phyloP scores from a whole-genome alignment of 768 basidiomycete genomes.

The Pleurotus pulmonarius region DNA sequence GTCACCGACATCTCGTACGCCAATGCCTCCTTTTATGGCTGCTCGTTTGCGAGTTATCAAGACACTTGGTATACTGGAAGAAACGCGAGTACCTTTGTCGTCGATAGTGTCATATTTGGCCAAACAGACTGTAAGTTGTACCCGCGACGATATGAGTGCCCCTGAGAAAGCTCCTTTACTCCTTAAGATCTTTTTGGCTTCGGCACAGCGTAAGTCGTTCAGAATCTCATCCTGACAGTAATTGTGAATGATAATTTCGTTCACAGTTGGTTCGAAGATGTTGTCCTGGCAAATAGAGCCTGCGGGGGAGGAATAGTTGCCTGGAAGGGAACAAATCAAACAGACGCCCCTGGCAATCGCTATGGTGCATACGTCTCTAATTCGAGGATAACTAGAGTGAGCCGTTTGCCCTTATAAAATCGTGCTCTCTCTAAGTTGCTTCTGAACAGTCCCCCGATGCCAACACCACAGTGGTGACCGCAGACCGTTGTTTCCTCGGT shows the following conservation, averaged over 20 bases:
- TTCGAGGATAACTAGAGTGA: slow-evolving; percentile 52
- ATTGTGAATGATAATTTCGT: neutral
- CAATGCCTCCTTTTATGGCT: slow-evolving; percentile 66
- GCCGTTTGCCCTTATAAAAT: slow-evolving; percentile 12
- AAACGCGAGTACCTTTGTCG: slow-evolving; percentile 54
- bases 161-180: neutral
- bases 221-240: neutral
- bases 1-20: slow-evolving; percentile 61
- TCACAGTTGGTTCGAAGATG: slow-evolving; percentile 55
- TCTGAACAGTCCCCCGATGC: slow-evolving; percentile 52
- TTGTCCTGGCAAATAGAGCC: slow-evolving; percentile 56
- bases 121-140: slow-evolving; percentile 54
- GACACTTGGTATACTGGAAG: slow-evolving; percentile 66
- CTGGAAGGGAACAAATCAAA: slow-evolving; percentile 58
- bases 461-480: slow-evolving; percentile 42
- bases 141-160: neutral
- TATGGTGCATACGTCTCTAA: slow-evolving; percentile 56
- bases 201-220: slow-evolving; percentile 46
- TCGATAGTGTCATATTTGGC: slow-evolving; percentile 61
- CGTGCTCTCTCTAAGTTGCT: neutral
- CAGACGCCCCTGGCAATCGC: slow-evolving; percentile 43
- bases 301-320: slow-evolving; percentile 66
- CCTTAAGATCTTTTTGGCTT: slow-evolving; percentile 53
- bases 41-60: slow-evolving; percentile 57
- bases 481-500: slow-evolving; percentile 50